Percentiles rank a stretch among this genome's conserved stretches.
These are phyloP conservation scores for Boletus sp. DNA, from an alignment of 768 basidiomycete species.

Conservation along the genomic window DNA sequence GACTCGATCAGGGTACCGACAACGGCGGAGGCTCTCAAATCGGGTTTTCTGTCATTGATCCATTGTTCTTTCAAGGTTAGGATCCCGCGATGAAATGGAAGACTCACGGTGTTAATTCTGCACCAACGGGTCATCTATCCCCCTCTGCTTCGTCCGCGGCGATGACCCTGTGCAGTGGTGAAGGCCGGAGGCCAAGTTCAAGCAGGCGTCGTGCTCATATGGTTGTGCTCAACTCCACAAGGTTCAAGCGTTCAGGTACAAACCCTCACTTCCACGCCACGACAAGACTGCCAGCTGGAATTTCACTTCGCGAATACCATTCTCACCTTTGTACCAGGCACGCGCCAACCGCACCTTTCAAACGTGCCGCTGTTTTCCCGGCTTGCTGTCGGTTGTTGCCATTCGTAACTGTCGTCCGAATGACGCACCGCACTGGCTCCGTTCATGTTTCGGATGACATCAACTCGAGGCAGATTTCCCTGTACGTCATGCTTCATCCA, in stretches of 20 bases:
- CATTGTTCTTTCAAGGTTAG: conserved; percentile 12
- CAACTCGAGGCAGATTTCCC: conserved; percentile 1
- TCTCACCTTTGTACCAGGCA: not conserved
- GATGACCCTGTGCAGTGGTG: conserved; percentile 1
- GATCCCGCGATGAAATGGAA: conserved; percentile 18
- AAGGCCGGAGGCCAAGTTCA: not conserved
- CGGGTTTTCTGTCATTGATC: not conserved
- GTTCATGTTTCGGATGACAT: conserved; percentile 8
- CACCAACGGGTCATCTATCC: not conserved
- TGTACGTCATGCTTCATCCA: conserved; percentile 1
- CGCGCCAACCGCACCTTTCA: not conserved
- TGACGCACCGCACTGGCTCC: conserved; percentile 6
- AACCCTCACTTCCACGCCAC: conserved; percentile 1
- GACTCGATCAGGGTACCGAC: not conserved
- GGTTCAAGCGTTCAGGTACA: conserved; percentile 1
- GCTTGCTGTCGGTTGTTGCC: not conserved
- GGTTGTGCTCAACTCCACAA: not conserved
- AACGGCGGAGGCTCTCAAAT: conserved; percentile 5
- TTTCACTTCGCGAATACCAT: not conserved
- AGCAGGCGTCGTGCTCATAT: not conserved
- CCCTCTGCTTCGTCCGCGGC: conserved; percentile 19
- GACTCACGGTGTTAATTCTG: conserved; percentile 1
- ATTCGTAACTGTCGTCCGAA: not conserved
- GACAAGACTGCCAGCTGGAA: not conserved
- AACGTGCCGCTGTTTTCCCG: not conserved